Evolutionary conservation across 495 filamentous ascomycete genomes (phyloP).

Genomic region (Penicillium flavigenum): DNA sequence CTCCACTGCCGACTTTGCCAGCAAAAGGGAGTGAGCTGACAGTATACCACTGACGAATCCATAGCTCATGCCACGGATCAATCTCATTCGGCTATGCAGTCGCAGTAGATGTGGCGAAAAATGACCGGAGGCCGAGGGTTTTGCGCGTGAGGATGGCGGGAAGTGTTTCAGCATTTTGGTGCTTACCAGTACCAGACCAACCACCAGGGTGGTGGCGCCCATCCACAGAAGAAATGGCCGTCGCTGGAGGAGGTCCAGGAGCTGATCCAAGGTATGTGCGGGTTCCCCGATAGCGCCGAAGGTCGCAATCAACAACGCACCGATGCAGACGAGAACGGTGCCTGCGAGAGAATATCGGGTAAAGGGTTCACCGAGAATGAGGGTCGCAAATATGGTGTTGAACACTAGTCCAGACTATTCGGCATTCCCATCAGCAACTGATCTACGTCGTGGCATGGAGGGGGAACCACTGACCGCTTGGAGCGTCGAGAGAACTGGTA

Average conservation of each 20-base stretch:
- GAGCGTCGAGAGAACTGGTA: constrained; percentile 91
- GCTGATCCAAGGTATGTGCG: constrained; percentile 80
- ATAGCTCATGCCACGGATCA: constrained; percentile 84
- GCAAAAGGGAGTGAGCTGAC: constrained; percentile 86
- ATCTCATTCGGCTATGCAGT: constrained; percentile 57
- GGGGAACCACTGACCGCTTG: constrained; percentile 64
- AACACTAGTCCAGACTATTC: constrained; percentile 84
- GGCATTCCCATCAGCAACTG: background rate
- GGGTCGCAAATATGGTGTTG: constrained; percentile 93
- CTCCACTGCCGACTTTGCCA: constrained; percentile 96
- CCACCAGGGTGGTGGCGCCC: constrained; percentile 69
- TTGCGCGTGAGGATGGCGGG: constrained; percentile 34
- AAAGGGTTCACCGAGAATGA: constrained; percentile 92
- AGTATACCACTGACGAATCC: constrained; percentile 88
- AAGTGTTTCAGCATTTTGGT: constrained; percentile 59
- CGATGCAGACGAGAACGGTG: constrained; percentile 80
- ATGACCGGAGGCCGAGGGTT: constrained; percentile 33
- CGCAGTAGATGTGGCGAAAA: constrained; percentile 44
- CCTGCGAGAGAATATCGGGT: constrained; percentile 87
- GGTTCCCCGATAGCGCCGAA: constrained; percentile 97
- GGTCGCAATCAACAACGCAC: constrained; percentile 84
- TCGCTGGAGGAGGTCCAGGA: constrained; percentile 72
- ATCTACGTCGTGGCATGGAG: constrained; percentile 3
- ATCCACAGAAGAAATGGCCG: constrained; percentile 90
- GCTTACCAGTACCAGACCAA: constrained; percentile 62